A percentile compares a stretch with the other conserved stretches of the same genome.
Evolutionary conservation across 202 grass and related monocot species (phyloP).

Genomic region (Alloteropsis angusta): DNA sequence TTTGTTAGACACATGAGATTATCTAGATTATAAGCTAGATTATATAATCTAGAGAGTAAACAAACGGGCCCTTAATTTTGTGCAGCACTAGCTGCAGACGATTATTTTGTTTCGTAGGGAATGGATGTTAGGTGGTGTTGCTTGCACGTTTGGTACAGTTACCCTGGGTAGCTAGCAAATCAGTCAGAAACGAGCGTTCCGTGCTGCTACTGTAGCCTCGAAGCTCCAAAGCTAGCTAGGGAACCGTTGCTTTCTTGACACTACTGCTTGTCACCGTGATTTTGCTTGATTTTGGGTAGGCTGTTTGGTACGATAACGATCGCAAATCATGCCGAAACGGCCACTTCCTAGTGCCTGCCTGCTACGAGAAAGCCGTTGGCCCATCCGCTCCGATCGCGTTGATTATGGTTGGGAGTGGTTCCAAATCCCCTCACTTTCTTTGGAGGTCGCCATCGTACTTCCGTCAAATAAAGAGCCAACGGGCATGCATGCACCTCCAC

Average conservation of each 20-base stretch:
- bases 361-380: slow-evolving; percentile 7
- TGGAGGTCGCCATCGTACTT: neutral
- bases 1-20: no score
- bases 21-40: no score
- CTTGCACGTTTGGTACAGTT: slow-evolving; percentile 1
- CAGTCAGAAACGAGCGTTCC: neutral
- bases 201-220: neutral
- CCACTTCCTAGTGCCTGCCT: neutral
- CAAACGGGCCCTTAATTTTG: no score
- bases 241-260: slow-evolving; percentile 15
- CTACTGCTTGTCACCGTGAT: slow-evolving; percentile 4
- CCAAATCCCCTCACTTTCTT: neutral
- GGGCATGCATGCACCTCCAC: neutral
- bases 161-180: neutral
- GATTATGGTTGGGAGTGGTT: slow-evolving; percentile 12
- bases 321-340: slow-evolving; percentile 15
- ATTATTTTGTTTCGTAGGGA: neutral
- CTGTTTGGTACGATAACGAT: slow-evolving; percentile 14
- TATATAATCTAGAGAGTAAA: no score
- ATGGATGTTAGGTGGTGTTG: neutral
- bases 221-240: neutral
- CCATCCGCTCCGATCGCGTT: neutral
- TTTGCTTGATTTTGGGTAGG: neutral
- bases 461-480: neutral
- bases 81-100: no score